Evolutionary conservation across 768 basidiomycete genomes (phyloP).

Genomic region (Phlebiopsis gigantea): DNA sequence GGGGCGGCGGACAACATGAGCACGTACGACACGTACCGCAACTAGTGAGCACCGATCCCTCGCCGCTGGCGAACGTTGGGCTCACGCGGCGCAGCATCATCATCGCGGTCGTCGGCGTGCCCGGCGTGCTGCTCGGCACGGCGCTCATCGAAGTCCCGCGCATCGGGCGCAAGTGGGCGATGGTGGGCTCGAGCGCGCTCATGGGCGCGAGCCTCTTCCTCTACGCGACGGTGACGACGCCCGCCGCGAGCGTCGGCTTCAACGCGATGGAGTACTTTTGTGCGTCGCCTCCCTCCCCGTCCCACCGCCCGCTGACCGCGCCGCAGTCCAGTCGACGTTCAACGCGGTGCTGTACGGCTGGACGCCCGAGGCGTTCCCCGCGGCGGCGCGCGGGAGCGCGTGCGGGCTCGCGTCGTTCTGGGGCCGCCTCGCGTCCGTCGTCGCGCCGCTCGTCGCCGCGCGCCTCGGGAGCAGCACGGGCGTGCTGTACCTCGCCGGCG

Average conservation of each 20-base stretch:
- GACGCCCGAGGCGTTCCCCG: conserved; percentile 14
- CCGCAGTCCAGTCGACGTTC: conserved; percentile 11
- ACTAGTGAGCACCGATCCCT: conserved; percentile 1
- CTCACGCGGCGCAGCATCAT: conserved; percentile 4
- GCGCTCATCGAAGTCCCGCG: conserved; percentile 9
- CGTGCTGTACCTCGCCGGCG: conserved; percentile 12
- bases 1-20: conserved; percentile 3
- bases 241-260: conserved; percentile 11
- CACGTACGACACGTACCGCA: background rate
- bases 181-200: conserved; percentile 7
- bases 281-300: background rate
- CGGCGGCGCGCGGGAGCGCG: conserved; percentile 4
- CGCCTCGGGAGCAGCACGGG: conserved; percentile 3
- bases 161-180: conserved; percentile 11
- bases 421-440: conserved; percentile 7
- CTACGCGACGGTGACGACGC: conserved; percentile 9
- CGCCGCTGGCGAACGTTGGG: background rate
- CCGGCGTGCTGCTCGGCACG: conserved; percentile 8
- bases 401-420: conserved; percentile 14
- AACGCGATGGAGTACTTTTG: conserved; percentile 14
- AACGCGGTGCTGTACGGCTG: conserved; percentile 14
- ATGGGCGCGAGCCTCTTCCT: conserved; percentile 11
- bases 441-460: conserved; percentile 10
- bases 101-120: conserved; percentile 11
- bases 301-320: background rate